Conservation (phyloP, 805 yeast genomes). For the Middelhovenomyces tepae region DNA sequence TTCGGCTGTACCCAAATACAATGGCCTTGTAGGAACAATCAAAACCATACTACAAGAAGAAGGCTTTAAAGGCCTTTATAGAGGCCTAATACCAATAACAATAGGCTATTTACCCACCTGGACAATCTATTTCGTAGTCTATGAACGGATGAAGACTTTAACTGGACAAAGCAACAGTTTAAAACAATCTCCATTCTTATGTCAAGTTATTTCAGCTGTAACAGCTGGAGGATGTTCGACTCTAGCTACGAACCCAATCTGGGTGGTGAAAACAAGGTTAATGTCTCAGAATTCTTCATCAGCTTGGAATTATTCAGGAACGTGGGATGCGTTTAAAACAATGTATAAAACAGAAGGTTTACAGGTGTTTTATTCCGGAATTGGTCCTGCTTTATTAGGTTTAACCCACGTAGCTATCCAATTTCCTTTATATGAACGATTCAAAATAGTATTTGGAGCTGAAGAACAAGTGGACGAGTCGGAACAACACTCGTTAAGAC, state of each 20-base stretch:
- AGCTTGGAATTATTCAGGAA: constrained; percentile 53
- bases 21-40: constrained; percentile 43
- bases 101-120: constrained; percentile 95
- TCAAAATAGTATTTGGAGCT: constrained; percentile 48
- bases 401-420: constrained; percentile 91
- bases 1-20: constrained; percentile 6
- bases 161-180: constrained; percentile 21
- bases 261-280: constrained; percentile 94
- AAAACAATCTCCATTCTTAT: constrained; percentile 25
- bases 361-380: constrained; percentile 75
- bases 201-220: constrained; percentile 53
- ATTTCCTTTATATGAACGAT: constrained; percentile 83
- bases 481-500: too few relatives aligned
- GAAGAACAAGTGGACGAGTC: too few relatives aligned
- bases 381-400: constrained; percentile 85
- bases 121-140: constrained; percentile 90
- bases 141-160: constrained; percentile 66
- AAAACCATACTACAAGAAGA: constrained; percentile 62
- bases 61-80: constrained; percentile 73
- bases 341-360: constrained; percentile 79
- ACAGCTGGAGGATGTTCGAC: constrained; percentile 87
- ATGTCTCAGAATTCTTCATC: constrained; percentile 49
- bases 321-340: constrained; percentile 71
- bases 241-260: constrained; percentile 81
- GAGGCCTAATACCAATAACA: constrained; percentile 88